These are phyloP conservation scores for Lenzites betulinus DNA, from an alignment of 768 basidiomycete species.

Conservation along the genomic window DNA sequence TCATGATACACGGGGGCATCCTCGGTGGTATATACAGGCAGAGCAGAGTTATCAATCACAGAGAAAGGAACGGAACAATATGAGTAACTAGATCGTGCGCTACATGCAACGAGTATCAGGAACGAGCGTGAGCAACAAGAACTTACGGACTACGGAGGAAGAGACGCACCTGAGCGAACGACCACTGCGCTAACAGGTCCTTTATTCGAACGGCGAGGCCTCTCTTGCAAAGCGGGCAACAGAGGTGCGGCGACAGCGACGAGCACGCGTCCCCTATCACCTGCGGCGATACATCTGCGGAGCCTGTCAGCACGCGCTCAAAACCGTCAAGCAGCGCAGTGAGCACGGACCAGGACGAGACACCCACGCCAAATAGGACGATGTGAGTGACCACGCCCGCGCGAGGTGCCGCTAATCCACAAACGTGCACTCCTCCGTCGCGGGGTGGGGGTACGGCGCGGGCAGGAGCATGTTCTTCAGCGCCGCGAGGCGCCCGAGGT, in stretches of 20 bases:
- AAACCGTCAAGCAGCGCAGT: too few relatives aligned
- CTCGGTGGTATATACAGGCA: too few relatives aligned
- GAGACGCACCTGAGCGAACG: conserved; percentile 62
- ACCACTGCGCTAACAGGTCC: conserved; percentile 71
- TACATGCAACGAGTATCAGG: too few relatives aligned
- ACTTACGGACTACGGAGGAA: too few relatives aligned
- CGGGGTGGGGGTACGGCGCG: conserved; percentile 29
- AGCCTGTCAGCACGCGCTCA: too few relatives aligned
- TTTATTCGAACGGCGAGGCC: conserved; percentile 67
- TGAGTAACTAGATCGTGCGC: too few relatives aligned
- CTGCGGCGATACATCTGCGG: conserved; percentile 64
- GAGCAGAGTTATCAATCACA: too few relatives aligned
- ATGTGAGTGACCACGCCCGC: conserved; percentile 34
- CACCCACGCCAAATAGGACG: conserved; percentile 33
- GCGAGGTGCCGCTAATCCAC: conserved; percentile 27
- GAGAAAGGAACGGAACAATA: too few relatives aligned
- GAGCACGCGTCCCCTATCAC: conserved; percentile 69
- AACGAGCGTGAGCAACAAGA: too few relatives aligned
- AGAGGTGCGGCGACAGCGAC: conserved; percentile 65
- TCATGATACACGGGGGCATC: too few relatives aligned
- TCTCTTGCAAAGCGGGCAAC: conserved; percentile 64
- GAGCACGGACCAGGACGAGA: conserved; percentile 32
- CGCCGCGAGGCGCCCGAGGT: conserved; percentile 37
- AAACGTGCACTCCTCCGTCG: conserved; percentile 22
- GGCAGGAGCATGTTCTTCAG: conserved; percentile 32